phyloP scores from a whole-genome alignment of 116 monocot species.

The Cymodocea nodosa region DNA sequence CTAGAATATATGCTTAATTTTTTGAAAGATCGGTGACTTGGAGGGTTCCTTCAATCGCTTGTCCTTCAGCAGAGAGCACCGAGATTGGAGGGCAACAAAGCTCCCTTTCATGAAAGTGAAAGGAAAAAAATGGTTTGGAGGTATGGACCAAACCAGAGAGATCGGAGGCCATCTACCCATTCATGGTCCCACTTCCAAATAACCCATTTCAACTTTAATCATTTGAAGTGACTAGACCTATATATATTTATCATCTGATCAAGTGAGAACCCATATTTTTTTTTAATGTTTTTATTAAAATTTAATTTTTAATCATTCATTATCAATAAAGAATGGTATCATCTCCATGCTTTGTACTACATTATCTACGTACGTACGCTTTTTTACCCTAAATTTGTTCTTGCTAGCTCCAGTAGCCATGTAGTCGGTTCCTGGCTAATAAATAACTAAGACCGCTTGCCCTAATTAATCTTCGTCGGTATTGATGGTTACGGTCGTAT shows the following conservation, averaged over 20 bases:
- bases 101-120: background rate
- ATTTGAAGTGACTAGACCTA: slow-evolving; percentile 5
- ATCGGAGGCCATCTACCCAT: background rate
- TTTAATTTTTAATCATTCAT: background rate
- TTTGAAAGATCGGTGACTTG: background rate
- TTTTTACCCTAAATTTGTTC: too few species aligned
- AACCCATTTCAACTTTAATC: background rate
- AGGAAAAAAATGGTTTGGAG: background rate
- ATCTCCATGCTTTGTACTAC: too few species aligned
- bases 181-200: background rate
- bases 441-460: too few species aligned
- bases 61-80: too few species aligned
- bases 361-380: too few species aligned
- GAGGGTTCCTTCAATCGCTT: too few species aligned
- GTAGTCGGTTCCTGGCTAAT: too few species aligned
- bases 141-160: background rate
- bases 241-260: background rate
- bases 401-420: too few species aligned
- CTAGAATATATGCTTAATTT: background rate
- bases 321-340: too few species aligned
- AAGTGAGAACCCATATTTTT: too few species aligned
- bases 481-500: background rate
- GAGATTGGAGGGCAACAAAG: too few species aligned
- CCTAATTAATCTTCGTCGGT: background rate
- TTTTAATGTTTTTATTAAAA: background rate